Percentiles rank a stretch among this genome's conserved stretches.
Conservation (phyloP, 306 rosid species). For the Medicago ruthenica region DNA sequence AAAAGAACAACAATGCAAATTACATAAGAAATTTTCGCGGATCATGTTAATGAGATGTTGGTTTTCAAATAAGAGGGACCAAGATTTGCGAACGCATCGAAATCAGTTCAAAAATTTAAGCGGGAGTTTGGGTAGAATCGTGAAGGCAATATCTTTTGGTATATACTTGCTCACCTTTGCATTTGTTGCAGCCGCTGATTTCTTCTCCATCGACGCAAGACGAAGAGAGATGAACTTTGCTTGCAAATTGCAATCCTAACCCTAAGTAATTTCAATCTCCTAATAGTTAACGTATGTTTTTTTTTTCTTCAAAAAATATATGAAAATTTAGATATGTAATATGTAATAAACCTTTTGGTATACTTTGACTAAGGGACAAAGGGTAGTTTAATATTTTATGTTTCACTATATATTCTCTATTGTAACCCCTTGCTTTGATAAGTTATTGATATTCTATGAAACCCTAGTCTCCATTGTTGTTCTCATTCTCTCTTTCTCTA, state of each 20-base stretch:
- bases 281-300: too few relatives aligned
- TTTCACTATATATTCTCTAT: too few relatives aligned
- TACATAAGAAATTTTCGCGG: neutral
- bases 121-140: neutral
- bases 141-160: neutral
- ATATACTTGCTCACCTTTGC: too few relatives aligned
- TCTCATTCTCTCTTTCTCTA: too few relatives aligned
- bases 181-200: neutral
- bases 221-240: neutral
- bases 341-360: too few relatives aligned
- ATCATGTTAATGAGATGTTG: neutral
- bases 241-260: neutral
- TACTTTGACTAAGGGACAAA: too few relatives aligned
- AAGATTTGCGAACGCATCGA: neutral
- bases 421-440: too few relatives aligned
- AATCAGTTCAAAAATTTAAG: neutral
- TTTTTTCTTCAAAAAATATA: too few relatives aligned
- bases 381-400: too few relatives aligned
- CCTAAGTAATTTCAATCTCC: neutral
- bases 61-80: neutral
- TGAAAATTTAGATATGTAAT: too few relatives aligned
- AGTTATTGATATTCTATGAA: too few relatives aligned
- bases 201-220: neutral
- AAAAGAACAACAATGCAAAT: neutral
- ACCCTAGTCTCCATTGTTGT: too few relatives aligned